Evolutionary conservation across 1,139 yeast species (phyloP).

Genomic region (Zygoascus hellenicus): DNA sequence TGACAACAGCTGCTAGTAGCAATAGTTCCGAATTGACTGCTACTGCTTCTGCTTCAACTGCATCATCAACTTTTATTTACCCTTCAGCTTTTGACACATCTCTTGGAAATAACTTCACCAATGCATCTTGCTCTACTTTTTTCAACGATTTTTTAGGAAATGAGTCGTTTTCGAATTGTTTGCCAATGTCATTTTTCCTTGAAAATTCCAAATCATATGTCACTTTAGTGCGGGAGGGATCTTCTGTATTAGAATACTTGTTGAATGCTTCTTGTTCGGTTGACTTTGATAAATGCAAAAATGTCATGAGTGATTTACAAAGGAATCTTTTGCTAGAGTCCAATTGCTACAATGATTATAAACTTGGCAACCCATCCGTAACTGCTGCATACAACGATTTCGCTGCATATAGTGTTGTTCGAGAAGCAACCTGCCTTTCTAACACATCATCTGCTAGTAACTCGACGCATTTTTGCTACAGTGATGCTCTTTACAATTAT

Average conservation of each 20-base stretch:
- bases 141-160: slow-evolving; percentile 26
- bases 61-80: slow-evolving; percentile 7
- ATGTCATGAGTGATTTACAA: slow-evolving; percentile 25
- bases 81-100: slow-evolving; percentile 33
- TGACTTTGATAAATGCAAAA: slow-evolving; percentile 21
- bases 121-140: slow-evolving; percentile 27
- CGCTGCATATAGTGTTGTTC: slow-evolving; percentile 25
- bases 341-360: slow-evolving; percentile 24
- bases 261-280: slow-evolving; percentile 28
- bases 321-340: slow-evolving; percentile 16
- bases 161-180: slow-evolving; percentile 26
- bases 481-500: slow-evolving; percentile 26
- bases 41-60: too few relatives aligned
- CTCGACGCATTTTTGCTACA: slow-evolving; percentile 26
- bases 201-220: slow-evolving; percentile 30
- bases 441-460: slow-evolving; percentile 9
- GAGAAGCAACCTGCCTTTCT: slow-evolving; percentile 28
- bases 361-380: slow-evolving; percentile 29
- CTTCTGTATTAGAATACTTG: slow-evolving; percentile 23
- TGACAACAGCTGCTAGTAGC: too few relatives aligned
- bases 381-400: slow-evolving; percentile 30
- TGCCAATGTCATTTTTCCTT: slow-evolving; percentile 31
- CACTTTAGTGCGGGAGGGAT: slow-evolving; percentile 25
- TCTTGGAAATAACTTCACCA: slow-evolving; percentile 30
- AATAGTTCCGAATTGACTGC: too few relatives aligned